Base-by-base conservation (phyloP, 352 stramenopile genomes). In the Phytophthora crassamura region DNA sequence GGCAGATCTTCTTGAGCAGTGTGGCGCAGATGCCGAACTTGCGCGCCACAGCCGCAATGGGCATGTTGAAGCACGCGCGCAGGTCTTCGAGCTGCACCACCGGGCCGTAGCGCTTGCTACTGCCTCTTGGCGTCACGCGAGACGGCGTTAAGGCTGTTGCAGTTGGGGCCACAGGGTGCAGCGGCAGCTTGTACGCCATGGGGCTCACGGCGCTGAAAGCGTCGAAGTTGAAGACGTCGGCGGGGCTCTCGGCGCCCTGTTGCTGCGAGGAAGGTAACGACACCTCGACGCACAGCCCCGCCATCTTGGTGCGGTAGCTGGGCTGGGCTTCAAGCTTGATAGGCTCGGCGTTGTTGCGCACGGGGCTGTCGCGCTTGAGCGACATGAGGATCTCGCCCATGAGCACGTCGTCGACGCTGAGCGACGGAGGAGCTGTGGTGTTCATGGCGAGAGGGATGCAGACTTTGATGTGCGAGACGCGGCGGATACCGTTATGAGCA, bases 1-100 rank as follows among this genome's bases (percentile, higher is more conserved):
- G 78, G 49, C 86, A 95, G 55, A 92, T 92, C 68, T 93, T 93
- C 73, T 94, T 94, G 57, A 94, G 71, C 28, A 93, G 61, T 32
- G 86, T 94, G n/a, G 82, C 86, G 57, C 86, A 94, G 70, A 94
- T 93, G 40, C 86, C 86, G 62, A 94, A 93, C 63, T 92, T 87
- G 48, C 82, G 84, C 33, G 84, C 84, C 33, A 95, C 86, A 0
- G 78, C 78, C 3, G 84, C 84, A 61, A 95, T 90, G 58, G 86
- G 86, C 82, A 93, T 92, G 67, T 93, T 92, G 59, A 95, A 95
- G 63, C 86, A 92, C 58, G 78, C 73, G 22, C 82, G 78, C 42
- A 95, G 65, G 55, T 93, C 84, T 34, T 89, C 78, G n/a, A 93
- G 73, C 49, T 90, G 72, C 33, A 93, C 83, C 41, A 90, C 84